Base-by-base conservation (phyloP, 2,329 filamentous ascomycete species). In the Stagonosporopsis cucurbitacearum region DNA sequence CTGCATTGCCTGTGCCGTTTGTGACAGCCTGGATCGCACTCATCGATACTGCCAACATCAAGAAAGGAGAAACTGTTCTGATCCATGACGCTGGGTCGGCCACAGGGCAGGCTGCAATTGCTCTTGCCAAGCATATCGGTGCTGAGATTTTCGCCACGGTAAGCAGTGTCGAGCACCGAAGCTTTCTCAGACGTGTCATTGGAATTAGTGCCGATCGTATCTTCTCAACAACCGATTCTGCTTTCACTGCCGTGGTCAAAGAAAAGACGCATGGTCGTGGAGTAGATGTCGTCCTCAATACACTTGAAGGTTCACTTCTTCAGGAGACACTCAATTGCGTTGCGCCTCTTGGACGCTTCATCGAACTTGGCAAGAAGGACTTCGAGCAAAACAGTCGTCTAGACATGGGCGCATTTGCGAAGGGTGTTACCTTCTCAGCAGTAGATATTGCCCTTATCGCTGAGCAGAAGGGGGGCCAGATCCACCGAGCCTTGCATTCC, bases 251-350 rank as follows among this genome's bases (percentile, higher is more conserved):
- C 1, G 40, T 39, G 48, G 47, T 50, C 35, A 28, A 57, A 9
- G 37, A 51, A 6, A 53, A 55, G n/a, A 65, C 64, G 15, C 17
- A 54, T 35, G 55, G 66, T 13, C 50, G 59, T 6, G 74, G 75
- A 13, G 64, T 75, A 6, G 72, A 77, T 54, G 63, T 72, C 1
- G 60, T 74, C 0, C 22, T 66, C 3, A 77, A 76, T 57, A 58
- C 56, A 1, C 36, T 66, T 0, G 51, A 62, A 23, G 73, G 73
- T 1, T 62, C 70, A n/a, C 40, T 59, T 4, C 58, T 76, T 1
- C 62, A 63, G 2, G 74, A 74, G 0, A 79, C 77, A 0, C 83
- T 79, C 77, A 62, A 73, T 5, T 81, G 78, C 41, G 67, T 84
- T 2, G 80, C 80, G 0, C 42, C 60, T 22, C 58, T 61, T 45